Conservation (phyloP, 2,329 filamentous ascomycete species). For the Fusarium sp. region DNA sequence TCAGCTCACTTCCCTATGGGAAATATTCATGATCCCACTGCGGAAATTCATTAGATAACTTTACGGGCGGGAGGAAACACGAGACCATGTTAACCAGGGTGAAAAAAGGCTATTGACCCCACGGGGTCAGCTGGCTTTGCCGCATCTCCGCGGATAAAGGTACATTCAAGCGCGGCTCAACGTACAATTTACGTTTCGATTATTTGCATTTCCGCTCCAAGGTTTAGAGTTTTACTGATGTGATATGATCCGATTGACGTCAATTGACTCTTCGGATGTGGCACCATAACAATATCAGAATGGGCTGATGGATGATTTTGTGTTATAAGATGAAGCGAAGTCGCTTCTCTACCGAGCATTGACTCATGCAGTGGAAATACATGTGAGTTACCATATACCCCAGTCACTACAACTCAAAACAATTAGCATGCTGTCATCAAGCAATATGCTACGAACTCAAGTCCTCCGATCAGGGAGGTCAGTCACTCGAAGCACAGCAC, state of each 20-base stretch:
- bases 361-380: background rate
- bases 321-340: constrained; percentile 13
- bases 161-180: constrained; percentile 20
- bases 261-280: background rate
- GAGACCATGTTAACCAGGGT: constrained; percentile 14
- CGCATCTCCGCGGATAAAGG: constrained; percentile 31
- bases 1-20: constrained; percentile 16
- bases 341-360: background rate
- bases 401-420: background rate
- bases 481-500: constrained; percentile 21
- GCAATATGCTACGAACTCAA: constrained; percentile 33
- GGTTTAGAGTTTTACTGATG: constrained; percentile 12
- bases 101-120: constrained; percentile 13
- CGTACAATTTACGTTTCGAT: constrained; percentile 12
- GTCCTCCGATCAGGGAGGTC: constrained; percentile 27
- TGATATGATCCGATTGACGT: constrained; percentile 22
- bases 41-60: background rate
- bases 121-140: constrained; percentile 25
- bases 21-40: constrained; percentile 2
- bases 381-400: background rate
- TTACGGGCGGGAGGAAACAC: constrained; percentile 2
- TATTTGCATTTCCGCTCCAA: background rate
- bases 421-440: constrained; percentile 25
- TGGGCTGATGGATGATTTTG: background rate
- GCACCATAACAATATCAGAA: background rate